phyloP scores from a whole-genome alignment of 202 grass and related monocot species.

The Digitaria exilis region DNA sequence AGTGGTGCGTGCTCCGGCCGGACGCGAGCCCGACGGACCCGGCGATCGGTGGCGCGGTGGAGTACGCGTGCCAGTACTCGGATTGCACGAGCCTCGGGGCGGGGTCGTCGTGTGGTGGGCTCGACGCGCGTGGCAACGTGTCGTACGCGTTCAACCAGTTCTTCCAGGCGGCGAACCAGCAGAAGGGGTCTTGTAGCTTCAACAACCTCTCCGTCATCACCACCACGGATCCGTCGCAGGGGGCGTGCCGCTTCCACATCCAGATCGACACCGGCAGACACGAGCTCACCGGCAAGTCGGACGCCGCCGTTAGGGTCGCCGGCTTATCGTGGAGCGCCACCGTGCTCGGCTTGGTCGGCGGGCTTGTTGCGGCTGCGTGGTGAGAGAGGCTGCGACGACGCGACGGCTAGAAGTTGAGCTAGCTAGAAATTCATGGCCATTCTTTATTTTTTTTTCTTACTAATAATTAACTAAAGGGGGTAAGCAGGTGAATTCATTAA shows the following conservation, averaged over 20 bases:
- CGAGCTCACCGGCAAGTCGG: constrained; percentile 35
- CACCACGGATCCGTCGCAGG: constrained; percentile 68
- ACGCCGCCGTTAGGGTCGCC: not conserved
- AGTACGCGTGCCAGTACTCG: constrained; percentile 65
- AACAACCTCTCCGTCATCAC: constrained; percentile 67
- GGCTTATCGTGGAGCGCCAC: not conserved
- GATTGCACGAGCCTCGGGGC: constrained; percentile 92
- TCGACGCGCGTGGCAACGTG: constrained; percentile 69
- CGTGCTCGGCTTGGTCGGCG: not conserved
- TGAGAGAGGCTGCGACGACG: not conserved
- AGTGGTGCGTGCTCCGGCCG: constrained; percentile 76
- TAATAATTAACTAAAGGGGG: not conserved
- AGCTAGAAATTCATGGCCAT: not conserved
- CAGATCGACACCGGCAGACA: constrained; percentile 76
- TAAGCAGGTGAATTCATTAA: not conserved
- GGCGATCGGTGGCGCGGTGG: constrained; percentile 34
- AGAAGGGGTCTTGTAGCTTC: constrained; percentile 64
- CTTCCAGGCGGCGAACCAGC: constrained; percentile 71
- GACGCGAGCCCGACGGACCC: constrained; percentile 54
- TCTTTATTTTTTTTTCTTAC: constrained; percentile 27
- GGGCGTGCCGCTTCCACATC: constrained; percentile 72
- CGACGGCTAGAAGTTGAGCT: not conserved
- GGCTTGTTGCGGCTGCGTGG: not conserved
- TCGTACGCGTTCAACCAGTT: constrained; percentile 94
- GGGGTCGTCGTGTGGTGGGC: constrained; percentile 61